Base-by-base conservation (phyloP, 345 rosid species). In the Citropsis articulata region DNA sequence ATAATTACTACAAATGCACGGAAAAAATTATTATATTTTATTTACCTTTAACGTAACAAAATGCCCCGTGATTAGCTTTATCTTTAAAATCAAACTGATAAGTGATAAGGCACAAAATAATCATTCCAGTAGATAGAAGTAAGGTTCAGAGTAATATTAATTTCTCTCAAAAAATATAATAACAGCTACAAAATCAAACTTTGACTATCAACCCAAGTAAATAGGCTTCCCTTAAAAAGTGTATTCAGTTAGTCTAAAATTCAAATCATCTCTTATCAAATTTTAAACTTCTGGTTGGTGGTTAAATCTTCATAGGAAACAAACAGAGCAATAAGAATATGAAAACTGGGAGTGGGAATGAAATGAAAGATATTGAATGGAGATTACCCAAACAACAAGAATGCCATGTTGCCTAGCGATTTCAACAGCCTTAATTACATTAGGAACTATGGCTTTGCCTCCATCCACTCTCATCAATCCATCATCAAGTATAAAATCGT, bases 331-430 rank as follows among this genome's bases (percentile, higher is more conserved):
- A 33, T 8, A 10, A 50, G 4, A 56, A 69, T 77, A 48, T 7
- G 55, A 50, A 57, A 73, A 10, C 35, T 28, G 30, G 30, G 40
- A 68, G 22, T 24, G 21, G 31, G 56, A 40, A 38, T 9, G 71
- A 67, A 33, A 71, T 27, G 14, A 60, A 25, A 62, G 50, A 45
- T 45, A 22, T 65, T 65, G 4, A 1, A 33, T 45, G n/a, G 40
- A 45, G 6, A 55, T 70, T 89, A 95, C 98, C 98, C 98, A 95
- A 68, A 90, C 81, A 0, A 95, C 90, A 66, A 91, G 91, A 68
- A 92, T 69, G n/a, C 92, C 93, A 68, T 88, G 93, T 81, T 84
- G 83, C 90, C 99, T 87, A 24, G 98, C 91, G 73, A 88, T 77
- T 60, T 90, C 91, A 48, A 93, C 93, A 5, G 90, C 84, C 78